Conservation (phyloP, 2,329 filamentous ascomycete genomes). For the Hysterium pulicare region DNA sequence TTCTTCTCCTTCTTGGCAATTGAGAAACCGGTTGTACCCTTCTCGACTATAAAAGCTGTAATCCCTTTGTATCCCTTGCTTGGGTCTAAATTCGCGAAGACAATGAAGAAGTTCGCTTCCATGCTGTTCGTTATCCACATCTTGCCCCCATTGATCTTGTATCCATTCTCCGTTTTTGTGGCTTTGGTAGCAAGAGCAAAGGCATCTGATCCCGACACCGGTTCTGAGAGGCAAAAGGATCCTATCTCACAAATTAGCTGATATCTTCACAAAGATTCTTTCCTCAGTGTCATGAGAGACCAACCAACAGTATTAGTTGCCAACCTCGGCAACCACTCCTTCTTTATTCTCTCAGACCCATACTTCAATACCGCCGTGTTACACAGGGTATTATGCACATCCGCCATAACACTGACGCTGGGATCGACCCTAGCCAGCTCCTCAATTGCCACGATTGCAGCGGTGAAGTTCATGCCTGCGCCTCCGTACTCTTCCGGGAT, state of each 20-base stretch:
- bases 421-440: slow-evolving; percentile 93
- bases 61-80: slow-evolving; percentile 96
- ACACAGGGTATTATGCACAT: slow-evolving; percentile 97
- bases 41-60: slow-evolving; percentile 92
- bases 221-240: slow-evolving; percentile 90
- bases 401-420: slow-evolving; percentile 89
- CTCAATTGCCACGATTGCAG: slow-evolving; percentile 94
- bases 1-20: slow-evolving; percentile 99
- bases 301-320: slow-evolving; percentile 79
- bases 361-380: slow-evolving; percentile 90
- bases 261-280: background rate
- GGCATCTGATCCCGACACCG: slow-evolving; percentile 88
- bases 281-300: slow-evolving; percentile 6
- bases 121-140: slow-evolving; percentile 99
- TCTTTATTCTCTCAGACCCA: slow-evolving; percentile 72
- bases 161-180: slow-evolving; percentile 76
- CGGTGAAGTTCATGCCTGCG: slow-evolving; percentile 97
- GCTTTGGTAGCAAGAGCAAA: slow-evolving; percentile 94
- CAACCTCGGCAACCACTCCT: slow-evolving; percentile 83
- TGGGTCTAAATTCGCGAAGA: slow-evolving; percentile 93
- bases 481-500: slow-evolving; percentile 97
- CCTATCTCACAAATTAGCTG: slow-evolving; percentile 37
- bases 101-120: slow-evolving; percentile 93
- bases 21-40: slow-evolving; percentile 80
- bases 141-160: slow-evolving; percentile 85